Conservation (phyloP, 2,329 filamentous ascomycete species). For the Trichoderma cornu-damae region DNA sequence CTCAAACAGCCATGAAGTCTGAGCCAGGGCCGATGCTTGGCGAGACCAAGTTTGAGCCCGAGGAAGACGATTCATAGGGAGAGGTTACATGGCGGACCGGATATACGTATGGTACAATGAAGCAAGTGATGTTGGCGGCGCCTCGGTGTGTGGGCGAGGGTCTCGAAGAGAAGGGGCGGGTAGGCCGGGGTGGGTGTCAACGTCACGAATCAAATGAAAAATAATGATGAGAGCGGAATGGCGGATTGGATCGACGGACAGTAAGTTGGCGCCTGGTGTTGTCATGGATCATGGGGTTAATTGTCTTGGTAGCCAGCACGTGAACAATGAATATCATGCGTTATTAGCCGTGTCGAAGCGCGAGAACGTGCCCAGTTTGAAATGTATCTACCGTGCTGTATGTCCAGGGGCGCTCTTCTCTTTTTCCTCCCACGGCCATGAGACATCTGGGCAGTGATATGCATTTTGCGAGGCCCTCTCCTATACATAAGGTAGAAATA, state of each 20-base stretch:
- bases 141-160: background rate
- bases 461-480: no score
- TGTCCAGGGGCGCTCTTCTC: background rate
- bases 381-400: background rate
- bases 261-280: slow-evolving; percentile 13
- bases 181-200: no score
- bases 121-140: background rate
- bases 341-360: background rate
- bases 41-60: slow-evolving; percentile 65
- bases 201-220: background rate
- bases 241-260: slow-evolving; percentile 7
- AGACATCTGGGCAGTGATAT: background rate
- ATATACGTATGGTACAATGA: background rate
- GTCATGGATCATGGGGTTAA: slow-evolving; percentile 12
- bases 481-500: background rate
- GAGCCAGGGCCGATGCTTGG: slow-evolving; percentile 55
- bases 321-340: slow-evolving; percentile 4
- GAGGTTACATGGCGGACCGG: background rate
- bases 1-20: slow-evolving; percentile 54
- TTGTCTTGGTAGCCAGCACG: slow-evolving; percentile 10
- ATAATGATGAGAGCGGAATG: background rate
- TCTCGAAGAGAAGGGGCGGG: no score
- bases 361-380: background rate
- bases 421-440: background rate
- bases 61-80: slow-evolving; percentile 37